Conservation (phyloP, 106 monocot species). For the Alisma plantagoaquatica region DNA sequence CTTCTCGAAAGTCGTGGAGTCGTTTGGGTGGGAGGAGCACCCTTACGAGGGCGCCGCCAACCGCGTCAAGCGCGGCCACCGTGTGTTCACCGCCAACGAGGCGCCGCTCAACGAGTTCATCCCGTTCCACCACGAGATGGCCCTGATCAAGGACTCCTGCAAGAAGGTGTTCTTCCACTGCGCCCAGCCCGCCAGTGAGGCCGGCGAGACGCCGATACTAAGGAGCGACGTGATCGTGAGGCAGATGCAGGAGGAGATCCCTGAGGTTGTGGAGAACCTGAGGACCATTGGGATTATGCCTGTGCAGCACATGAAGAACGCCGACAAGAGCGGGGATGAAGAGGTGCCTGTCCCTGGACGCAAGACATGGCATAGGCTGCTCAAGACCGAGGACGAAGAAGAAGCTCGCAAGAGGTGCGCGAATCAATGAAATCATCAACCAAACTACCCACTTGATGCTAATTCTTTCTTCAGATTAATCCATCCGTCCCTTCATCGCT, state of each 20-base stretch:
- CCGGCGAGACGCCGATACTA: slow-evolving; percentile 17
- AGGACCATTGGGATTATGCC: background rate
- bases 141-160: slow-evolving; percentile 3
- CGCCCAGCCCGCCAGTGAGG: slow-evolving; percentile 8
- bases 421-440: background rate
- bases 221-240: slow-evolving; percentile 18
- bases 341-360: background rate
- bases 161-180: slow-evolving; percentile 37
- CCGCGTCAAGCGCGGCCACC: slow-evolving; percentile 5
- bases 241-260: slow-evolving; percentile 22
- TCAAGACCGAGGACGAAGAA: slow-evolving; percentile 11
- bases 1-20: slow-evolving; percentile 12
- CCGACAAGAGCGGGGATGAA: slow-evolving; percentile 1
- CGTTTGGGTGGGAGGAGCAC: slow-evolving; percentile 29
- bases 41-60: slow-evolving; percentile 11
- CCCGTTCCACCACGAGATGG: slow-evolving; percentile 36
- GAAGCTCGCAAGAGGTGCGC: slow-evolving; percentile 9
- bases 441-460: background rate
- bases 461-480: too few relatives aligned
- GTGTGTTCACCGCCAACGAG: slow-evolving; percentile 18
- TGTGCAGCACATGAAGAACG: background rate
- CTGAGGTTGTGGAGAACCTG: slow-evolving; percentile 13
- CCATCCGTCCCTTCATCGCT: background rate
- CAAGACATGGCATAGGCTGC: background rate
- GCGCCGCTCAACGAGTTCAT: slow-evolving; percentile 12